Evolutionary conservation across 331 rosid genomes (phyloP).

Genomic region (Telfairia occidentalis): DNA sequence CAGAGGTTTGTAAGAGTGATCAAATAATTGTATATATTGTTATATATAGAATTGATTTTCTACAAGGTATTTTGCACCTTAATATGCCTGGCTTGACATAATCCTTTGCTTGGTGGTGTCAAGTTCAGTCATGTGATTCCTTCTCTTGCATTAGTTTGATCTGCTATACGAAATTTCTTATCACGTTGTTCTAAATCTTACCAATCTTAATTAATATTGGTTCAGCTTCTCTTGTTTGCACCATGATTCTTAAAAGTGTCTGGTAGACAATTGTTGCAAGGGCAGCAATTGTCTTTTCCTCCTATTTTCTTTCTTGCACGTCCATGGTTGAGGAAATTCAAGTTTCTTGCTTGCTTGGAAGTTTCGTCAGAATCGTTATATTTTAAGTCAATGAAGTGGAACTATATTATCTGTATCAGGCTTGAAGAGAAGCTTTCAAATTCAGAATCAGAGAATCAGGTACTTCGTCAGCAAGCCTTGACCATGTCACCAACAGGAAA

Average conservation of each 20-base stretch:
- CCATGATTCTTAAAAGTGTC: neutral
- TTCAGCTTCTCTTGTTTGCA: neutral
- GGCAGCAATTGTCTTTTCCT: neutral
- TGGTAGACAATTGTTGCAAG: neutral
- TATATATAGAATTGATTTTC: neutral
- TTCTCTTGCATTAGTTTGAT: neutral
- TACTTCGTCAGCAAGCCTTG: constrained; percentile 95
- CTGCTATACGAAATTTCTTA: neutral
- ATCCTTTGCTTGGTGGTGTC: neutral
- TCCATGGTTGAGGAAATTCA: neutral
- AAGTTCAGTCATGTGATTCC: neutral
- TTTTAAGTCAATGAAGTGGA: constrained; percentile 4
- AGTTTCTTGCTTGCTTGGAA: neutral
- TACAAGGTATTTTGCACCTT: neutral
- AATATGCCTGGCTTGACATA: neutral
- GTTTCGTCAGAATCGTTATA: neutral
- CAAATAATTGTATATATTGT: neutral
- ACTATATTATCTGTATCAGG: constrained; percentile 36
- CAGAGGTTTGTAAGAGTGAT: constrained; percentile 62
- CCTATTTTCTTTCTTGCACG: neutral
- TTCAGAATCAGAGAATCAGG: constrained; percentile 92
- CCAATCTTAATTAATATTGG: neutral
- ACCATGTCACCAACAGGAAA: constrained; percentile 79
- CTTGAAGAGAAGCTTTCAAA: constrained; percentile 89
- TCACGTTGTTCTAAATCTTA: neutral